Evolutionary conservation across 208 protist genomes (phyloP).

Genomic region (Sergeia podlipaevii): DNA sequence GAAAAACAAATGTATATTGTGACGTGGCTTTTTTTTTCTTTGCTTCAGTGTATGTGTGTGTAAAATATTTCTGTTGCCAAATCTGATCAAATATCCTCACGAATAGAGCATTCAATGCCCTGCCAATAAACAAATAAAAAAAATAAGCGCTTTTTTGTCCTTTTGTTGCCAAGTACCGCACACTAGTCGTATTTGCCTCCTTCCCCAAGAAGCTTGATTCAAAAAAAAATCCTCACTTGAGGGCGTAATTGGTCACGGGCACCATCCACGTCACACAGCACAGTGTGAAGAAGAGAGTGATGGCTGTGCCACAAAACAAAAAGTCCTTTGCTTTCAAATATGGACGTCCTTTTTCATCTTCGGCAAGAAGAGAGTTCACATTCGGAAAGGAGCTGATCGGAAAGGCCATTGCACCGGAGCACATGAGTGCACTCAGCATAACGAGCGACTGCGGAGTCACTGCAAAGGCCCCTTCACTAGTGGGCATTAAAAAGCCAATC

Average conservation of each 20-base stretch:
- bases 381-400: conserved; percentile 95
- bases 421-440: conserved; percentile 85
- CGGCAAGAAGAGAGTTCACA: conserved; percentile 87
- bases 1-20: too few species aligned
- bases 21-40: too few species aligned
- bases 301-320: conserved; percentile 70
- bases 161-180: too few species aligned
- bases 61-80: too few species aligned
- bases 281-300: conserved; percentile 61
- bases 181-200: too few species aligned
- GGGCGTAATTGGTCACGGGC: conserved; percentile 64
- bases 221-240: conserved; percentile 11
- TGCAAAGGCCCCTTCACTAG: conserved; percentile 37
- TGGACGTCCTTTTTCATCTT: conserved; percentile 77
- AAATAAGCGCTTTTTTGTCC: too few species aligned
- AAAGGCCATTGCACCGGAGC: conserved; percentile 92
- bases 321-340: conserved; percentile 92
- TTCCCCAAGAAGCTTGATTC: too few species aligned
- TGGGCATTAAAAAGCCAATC: conserved; percentile 81
- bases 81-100: too few species aligned
- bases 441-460: conserved; percentile 77
- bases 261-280: conserved; percentile 86
- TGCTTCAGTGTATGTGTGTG: too few species aligned
- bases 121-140: too few species aligned
- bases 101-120: too few species aligned